Percentiles rank a stretch among this genome's conserved stretches.
phyloP scores from a whole-genome alignment of 768 basidiomycete genomes.

The Termitomyces sp. region DNA sequence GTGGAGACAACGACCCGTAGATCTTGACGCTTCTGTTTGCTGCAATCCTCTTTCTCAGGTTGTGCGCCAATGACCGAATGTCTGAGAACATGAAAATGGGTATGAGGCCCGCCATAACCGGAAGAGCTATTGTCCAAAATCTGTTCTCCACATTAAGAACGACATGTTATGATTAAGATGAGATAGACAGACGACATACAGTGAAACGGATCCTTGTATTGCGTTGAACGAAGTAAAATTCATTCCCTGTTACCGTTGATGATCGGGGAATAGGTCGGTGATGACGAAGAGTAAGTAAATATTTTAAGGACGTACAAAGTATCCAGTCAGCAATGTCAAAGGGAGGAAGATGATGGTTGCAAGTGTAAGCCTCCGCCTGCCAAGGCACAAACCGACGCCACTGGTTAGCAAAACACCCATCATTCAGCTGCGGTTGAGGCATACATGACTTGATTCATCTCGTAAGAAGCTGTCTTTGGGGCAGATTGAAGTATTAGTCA shows the following conservation, averaged over 20 bases:
- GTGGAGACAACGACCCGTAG: neutral
- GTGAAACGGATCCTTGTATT: conserved; percentile 40
- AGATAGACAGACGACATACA: conserved; percentile 31
- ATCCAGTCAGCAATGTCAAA: conserved; percentile 66
- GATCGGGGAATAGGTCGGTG: neutral
- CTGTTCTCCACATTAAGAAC: conserved; percentile 25
- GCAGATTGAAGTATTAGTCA: neutral
- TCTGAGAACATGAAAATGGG: conserved; percentile 52
- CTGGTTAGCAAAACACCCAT: neutral
- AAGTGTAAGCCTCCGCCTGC: conserved; percentile 61
- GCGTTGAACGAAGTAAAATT: conserved; percentile 56
- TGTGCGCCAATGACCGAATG: conserved; percentile 40
- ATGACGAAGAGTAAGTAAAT: neutral
- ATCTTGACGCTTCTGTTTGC: conserved; percentile 30
- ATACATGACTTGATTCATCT: conserved; percentile 71
- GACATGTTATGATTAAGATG: neutral
- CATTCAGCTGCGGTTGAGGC: conserved; percentile 13
- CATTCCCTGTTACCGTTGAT: conserved; percentile 47
- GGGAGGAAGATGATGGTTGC: conserved; percentile 72
- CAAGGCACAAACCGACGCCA: neutral
- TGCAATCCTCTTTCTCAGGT: conserved; percentile 39
- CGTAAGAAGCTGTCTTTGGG: conserved; percentile 60
- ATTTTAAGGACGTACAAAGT: conserved; percentile 37
- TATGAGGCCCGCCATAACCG: conserved; percentile 51
- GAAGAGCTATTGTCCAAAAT: conserved; percentile 66